These are phyloP conservation scores for Ambrosia trifida DNA, from an alignment of 129 eudicot genomes.

Conservation along the genomic window DNA sequence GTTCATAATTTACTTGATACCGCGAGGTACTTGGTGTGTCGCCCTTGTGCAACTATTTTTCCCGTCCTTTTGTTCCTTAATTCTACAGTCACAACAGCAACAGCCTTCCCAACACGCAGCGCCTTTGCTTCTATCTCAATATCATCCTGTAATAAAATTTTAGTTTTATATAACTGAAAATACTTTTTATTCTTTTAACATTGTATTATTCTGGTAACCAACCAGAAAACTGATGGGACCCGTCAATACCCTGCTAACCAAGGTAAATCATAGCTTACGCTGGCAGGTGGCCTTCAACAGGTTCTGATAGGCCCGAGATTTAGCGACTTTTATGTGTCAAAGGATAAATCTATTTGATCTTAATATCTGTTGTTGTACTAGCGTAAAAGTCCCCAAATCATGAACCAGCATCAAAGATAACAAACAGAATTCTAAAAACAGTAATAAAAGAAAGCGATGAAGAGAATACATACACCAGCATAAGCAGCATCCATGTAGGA, in stretches of 20 bases:
- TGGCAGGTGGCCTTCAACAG: too few species aligned
- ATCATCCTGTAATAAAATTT: slow-evolving; percentile 63
- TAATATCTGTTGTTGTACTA: neutral
- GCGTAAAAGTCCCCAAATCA: neutral
- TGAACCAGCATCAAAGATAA: too few species aligned
- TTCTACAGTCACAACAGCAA: slow-evolving; percentile 84
- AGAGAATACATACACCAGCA: slow-evolving; percentile 54
- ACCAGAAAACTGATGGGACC: too few species aligned
- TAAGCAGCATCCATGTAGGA: slow-evolving; percentile 81
- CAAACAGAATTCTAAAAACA: too few species aligned
- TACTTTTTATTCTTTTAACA: too few species aligned
- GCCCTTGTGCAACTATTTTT: slow-evolving; percentile 84
- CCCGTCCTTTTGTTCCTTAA: slow-evolving; percentile 75
- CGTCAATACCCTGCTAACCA: too few species aligned
- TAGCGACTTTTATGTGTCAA: too few species aligned
- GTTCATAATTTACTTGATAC: slow-evolving; percentile 64
- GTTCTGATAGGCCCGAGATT: too few species aligned
- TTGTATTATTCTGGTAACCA: too few species aligned
- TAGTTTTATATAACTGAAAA: neutral
- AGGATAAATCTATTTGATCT: too few species aligned
- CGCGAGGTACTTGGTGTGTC: slow-evolving; percentile 82
- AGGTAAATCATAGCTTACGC: too few species aligned
- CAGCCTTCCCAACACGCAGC: slow-evolving; percentile 76
- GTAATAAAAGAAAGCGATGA: neutral
- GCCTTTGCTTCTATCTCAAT: slow-evolving; percentile 78